phyloP scores from a whole-genome alignment of 2,329 filamentous ascomycete genomes.

The Colletotrichum sp. region DNA sequence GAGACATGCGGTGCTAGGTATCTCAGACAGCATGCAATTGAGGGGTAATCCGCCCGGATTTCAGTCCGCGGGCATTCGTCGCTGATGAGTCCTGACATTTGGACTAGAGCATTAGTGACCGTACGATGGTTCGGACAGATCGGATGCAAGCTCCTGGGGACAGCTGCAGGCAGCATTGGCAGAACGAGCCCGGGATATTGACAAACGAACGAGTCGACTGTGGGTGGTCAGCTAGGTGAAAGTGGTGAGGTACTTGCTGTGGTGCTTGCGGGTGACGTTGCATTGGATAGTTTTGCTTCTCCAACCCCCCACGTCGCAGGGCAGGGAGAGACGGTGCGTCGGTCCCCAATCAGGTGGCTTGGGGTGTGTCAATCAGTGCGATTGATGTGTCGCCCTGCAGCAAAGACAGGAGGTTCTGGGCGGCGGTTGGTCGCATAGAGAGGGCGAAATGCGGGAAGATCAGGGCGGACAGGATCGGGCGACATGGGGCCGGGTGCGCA shows the following conservation, averaged over 20 bases:
- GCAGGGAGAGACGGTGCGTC: neutral
- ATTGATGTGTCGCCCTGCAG: constrained; percentile 2
- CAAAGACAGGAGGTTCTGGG: neutral
- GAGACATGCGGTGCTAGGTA: neutral
- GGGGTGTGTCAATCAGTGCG: neutral
- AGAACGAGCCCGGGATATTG: neutral
- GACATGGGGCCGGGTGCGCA: neutral
- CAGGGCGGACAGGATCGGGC: constrained; percentile 1
- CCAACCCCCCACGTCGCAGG: constrained; percentile 10
- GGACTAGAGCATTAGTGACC: neutral
- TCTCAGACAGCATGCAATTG: neutral
- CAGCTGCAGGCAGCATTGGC: neutral
- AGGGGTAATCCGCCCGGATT: neutral
- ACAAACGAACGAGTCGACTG: neutral
- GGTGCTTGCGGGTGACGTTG: constrained; percentile 5
- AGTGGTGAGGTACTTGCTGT: neutral
- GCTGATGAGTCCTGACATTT: neutral
- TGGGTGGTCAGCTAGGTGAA: neutral
- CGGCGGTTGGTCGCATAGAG: neutral
- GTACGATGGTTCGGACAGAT: neutral
- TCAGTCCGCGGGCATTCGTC: neutral
- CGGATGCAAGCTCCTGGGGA: neutral
- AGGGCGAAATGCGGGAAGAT: neutral
- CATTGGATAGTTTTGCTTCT: constrained; percentile 7
- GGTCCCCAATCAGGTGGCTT: neutral